Conservation (phyloP, 176 grass and related monocot species). For the Paspalum vaginatum region DNA sequence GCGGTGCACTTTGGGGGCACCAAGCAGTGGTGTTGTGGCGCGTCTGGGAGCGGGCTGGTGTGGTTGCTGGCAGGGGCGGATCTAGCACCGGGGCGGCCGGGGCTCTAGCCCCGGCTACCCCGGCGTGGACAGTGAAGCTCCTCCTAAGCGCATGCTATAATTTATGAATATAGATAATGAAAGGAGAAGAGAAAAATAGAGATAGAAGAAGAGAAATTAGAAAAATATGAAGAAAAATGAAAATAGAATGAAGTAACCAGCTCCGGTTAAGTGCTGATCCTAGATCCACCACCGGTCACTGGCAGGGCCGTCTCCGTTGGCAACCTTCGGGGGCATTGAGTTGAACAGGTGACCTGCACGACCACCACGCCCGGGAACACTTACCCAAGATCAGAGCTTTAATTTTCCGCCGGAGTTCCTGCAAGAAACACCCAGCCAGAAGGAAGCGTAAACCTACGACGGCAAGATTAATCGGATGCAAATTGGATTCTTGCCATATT, state of each 20-base stretch:
- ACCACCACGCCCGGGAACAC: neutral
- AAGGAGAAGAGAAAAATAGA: no score
- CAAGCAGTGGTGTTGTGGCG: neutral
- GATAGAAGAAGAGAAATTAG: no score
- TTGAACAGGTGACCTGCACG: neutral
- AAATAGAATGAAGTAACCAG: no score
- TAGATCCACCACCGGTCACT: no score
- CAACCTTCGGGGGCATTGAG: conserved; percentile 2
- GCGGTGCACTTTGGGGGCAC: neutral
- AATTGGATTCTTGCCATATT: neutral
- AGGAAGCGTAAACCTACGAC: neutral
- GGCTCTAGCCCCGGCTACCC: no score
- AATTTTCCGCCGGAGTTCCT: neutral
- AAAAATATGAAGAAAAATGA: no score
- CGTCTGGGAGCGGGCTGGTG: neutral
- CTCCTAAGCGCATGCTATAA: no score
- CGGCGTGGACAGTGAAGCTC: no score
- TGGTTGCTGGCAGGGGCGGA: no score
- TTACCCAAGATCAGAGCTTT: neutral
- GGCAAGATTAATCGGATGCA: neutral
- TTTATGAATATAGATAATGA: no score
- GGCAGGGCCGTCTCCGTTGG: neutral
- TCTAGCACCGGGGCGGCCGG: no score
- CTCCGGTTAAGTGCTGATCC: no score
- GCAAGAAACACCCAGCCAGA: neutral